A percentile compares a stretch with the other conserved stretches of the same genome.
These are phyloP conservation scores for Lentinus brumalis DNA, from an alignment of 768 basidiomycete species.

Conservation along the genomic window DNA sequence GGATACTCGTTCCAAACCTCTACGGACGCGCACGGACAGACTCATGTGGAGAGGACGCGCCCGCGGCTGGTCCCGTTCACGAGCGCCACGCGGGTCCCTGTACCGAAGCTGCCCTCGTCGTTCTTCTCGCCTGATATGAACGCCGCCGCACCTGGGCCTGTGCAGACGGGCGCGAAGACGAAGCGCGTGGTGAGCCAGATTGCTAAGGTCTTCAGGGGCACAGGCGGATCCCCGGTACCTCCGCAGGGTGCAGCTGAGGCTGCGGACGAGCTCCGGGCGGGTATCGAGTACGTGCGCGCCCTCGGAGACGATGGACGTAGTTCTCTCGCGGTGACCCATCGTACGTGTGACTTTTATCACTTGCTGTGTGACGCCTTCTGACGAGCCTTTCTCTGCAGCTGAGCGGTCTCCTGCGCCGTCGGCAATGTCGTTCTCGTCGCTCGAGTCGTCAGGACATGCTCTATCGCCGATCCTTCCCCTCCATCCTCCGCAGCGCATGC, in stretches of 20 bases:
- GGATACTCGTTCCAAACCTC: slow-evolving; percentile 37
- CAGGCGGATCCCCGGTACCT: too few species aligned
- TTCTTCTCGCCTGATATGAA: slow-evolving; percentile 12
- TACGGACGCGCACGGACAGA: neutral
- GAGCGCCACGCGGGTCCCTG: slow-evolving; percentile 64
- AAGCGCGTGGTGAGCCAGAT: slow-evolving; percentile 61
- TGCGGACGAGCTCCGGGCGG: slow-evolving; percentile 67
- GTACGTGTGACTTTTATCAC: slow-evolving; percentile 31
- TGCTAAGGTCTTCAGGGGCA: slow-evolving; percentile 55
- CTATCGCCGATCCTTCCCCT: slow-evolving; percentile 26
- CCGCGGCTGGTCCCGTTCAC: slow-evolving; percentile 76
- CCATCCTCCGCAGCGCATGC: slow-evolving; percentile 36
- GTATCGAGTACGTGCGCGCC: slow-evolving; percentile 70
- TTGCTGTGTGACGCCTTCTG: too few species aligned
- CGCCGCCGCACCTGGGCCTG: neutral
- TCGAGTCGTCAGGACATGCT: slow-evolving; percentile 58
- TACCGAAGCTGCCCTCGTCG: slow-evolving; percentile 48
- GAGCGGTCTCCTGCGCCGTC: slow-evolving; percentile 44
- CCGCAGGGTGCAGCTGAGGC: slow-evolving; percentile 38
- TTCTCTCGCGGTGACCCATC: slow-evolving; percentile 9
- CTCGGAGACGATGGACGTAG: slow-evolving; percentile 54
- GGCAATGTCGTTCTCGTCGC: slow-evolving; percentile 58
- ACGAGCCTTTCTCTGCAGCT: neutral
- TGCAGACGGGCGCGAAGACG: slow-evolving; percentile 28
- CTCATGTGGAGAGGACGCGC: slow-evolving; percentile 30